A percentile compares a stretch with the other conserved stretches of the same genome.
Evolutionary conservation across 2,329 filamentous ascomycete species (phyloP).

Genomic region (Diaporthe eres): DNA sequence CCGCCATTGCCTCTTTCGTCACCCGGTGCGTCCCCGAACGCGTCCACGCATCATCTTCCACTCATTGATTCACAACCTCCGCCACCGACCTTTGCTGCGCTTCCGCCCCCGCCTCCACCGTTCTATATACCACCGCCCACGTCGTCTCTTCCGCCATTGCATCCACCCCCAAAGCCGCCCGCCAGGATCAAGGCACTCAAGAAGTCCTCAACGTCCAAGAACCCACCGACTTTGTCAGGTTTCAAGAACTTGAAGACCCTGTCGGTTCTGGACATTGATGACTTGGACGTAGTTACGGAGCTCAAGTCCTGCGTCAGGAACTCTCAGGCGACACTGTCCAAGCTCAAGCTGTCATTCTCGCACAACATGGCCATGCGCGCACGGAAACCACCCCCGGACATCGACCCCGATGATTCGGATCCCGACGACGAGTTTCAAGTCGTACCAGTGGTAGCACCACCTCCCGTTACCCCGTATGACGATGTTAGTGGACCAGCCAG

Average conservation of each 20-base stretch:
- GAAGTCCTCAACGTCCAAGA: constrained; percentile 50
- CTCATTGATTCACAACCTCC: constrained; percentile 40
- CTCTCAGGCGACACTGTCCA: constrained; percentile 67
- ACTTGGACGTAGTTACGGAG: constrained; percentile 68
- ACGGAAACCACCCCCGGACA: constrained; percentile 57
- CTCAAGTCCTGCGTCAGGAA: constrained; percentile 68
- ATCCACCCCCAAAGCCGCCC: constrained; percentile 53
- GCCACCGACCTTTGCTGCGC: constrained; percentile 41
- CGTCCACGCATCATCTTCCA: constrained; percentile 41
- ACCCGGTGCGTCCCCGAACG: constrained; percentile 41
- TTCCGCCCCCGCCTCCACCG: constrained; percentile 42
- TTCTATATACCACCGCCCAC: constrained; percentile 47
- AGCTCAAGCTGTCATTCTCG: constrained; percentile 72
- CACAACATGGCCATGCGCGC: constrained; percentile 63
- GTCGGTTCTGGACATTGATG: constrained; percentile 72
- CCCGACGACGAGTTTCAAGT: constrained; percentile 69
- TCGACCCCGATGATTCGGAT: constrained; percentile 59
- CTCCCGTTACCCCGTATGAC: constrained; percentile 48
- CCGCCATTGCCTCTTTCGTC: constrained; percentile 59
- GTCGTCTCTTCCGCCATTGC: constrained; percentile 47
- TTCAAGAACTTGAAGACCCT: constrained; percentile 69
- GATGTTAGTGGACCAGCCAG: constrained; percentile 61
- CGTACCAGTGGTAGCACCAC: constrained; percentile 49
- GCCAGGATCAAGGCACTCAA: constrained; percentile 53
- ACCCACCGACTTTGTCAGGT: constrained; percentile 68